phyloP scores from a whole-genome alignment of 2,329 filamentous ascomycete species.

The Paecilomyces sp. region DNA sequence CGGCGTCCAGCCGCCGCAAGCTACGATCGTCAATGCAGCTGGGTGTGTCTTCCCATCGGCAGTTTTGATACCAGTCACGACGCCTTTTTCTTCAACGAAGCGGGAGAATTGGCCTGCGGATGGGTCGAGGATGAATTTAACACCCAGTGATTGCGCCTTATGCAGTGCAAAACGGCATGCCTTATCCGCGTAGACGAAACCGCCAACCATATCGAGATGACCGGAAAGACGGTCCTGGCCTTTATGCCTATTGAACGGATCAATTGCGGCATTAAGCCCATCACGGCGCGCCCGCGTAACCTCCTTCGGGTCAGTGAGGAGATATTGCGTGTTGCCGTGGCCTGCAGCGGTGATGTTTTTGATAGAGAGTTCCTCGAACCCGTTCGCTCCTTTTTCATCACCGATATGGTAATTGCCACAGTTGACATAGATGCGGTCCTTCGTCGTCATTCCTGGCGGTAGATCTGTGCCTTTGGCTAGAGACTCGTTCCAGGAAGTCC shows the following conservation, averaged over 20 bases:
- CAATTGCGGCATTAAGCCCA: slow-evolving; percentile 23
- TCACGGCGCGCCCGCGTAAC: slow-evolving; percentile 18
- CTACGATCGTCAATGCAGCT: slow-evolving; percentile 31
- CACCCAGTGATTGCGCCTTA: slow-evolving; percentile 35
- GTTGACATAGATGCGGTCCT: slow-evolving; percentile 32
- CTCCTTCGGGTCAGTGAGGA: slow-evolving; percentile 20
- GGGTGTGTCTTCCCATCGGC: slow-evolving; percentile 26
- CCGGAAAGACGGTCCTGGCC: slow-evolving; percentile 23
- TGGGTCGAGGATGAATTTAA: slow-evolving; percentile 34
- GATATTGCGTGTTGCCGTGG: slow-evolving; percentile 26
- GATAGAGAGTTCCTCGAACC: slow-evolving; percentile 32
- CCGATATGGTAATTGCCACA: slow-evolving; percentile 25
- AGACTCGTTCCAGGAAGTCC: slow-evolving; percentile 39
- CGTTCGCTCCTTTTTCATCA: slow-evolving; percentile 3
- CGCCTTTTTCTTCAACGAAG: slow-evolving; percentile 11
- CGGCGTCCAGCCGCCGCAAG: slow-evolving; percentile 41
- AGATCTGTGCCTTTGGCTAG: slow-evolving; percentile 15
- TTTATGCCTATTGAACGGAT: slow-evolving; percentile 29
- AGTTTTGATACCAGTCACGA: slow-evolving; percentile 33
- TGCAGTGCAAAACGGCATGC: slow-evolving; percentile 41
- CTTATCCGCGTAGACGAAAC: slow-evolving; percentile 40
- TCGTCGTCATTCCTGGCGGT: slow-evolving; percentile 29
- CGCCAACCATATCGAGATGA: slow-evolving; percentile 42
- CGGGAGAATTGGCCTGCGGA: slow-evolving; percentile 22
- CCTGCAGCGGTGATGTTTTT: slow-evolving; percentile 30